These are phyloP conservation scores for Leccinellum luteum DNA, from an alignment of 768 basidiomycete genomes.

Conservation along the genomic window DNA sequence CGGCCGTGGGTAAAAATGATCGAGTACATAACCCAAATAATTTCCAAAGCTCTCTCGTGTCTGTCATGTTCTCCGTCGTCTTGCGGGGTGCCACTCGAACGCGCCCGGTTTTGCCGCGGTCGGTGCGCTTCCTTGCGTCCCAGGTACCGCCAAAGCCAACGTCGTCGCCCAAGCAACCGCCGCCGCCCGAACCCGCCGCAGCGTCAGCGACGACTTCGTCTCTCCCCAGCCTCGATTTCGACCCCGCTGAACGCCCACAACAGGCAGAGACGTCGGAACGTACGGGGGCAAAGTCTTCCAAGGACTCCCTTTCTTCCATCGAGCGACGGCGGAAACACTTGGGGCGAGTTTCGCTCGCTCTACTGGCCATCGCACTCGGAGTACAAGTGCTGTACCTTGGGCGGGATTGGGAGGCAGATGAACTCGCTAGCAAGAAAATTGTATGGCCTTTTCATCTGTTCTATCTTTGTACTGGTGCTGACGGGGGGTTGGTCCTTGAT, in stretches of 20 bases:
- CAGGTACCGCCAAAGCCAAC: conserved; percentile 15
- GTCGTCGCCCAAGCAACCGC: conserved; percentile 2
- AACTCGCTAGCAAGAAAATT: conserved; percentile 61
- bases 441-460: conserved; percentile 38
- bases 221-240: conserved; percentile 63
- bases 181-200: conserved; percentile 1
- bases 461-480: background rate
- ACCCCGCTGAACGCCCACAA: conserved; percentile 43
- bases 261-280: conserved; percentile 43
- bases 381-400: conserved; percentile 66
- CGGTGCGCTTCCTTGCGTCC: conserved; percentile 24
- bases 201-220: conserved; percentile 4
- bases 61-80: conserved; percentile 23
- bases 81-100: conserved; percentile 24
- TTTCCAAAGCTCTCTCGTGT: background rate
- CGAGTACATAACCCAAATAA: background rate
- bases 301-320: conserved; percentile 72
- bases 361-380: conserved; percentile 55
- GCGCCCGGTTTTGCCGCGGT: conserved; percentile 12
- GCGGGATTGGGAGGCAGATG: conserved; percentile 73
- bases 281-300: conserved; percentile 77
- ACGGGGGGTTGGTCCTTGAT: background rate
- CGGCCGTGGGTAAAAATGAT: background rate
- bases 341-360: conserved; percentile 50
- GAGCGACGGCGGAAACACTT: conserved; percentile 65